Percentiles rank a stretch among this genome's conserved stretches.
Conservation (phyloP, 352 stramenopile genomes). For the Pythium rhizo-oryzae region DNA sequence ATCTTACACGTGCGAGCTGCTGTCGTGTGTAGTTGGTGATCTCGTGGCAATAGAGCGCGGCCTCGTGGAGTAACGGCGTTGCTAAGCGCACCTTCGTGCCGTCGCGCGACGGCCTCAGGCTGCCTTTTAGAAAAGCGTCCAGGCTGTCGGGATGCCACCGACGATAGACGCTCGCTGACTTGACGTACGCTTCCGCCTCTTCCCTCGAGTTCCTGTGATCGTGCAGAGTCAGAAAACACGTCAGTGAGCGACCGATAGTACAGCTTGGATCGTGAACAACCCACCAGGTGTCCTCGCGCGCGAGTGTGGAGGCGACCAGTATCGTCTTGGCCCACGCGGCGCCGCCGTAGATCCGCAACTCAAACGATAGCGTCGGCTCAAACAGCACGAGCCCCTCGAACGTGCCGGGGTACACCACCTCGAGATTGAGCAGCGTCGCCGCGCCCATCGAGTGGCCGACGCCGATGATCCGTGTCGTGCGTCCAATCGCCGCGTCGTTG, state of each 20-base stretch:
- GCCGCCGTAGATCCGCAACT: neutral
- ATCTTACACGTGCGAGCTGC: neutral
- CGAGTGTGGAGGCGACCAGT: neutral
- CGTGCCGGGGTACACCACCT: slow-evolving; percentile 16
- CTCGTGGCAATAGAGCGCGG: neutral
- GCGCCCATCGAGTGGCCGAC: slow-evolving; percentile 26
- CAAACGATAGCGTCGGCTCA: slow-evolving; percentile 5
- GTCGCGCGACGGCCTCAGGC: neutral
- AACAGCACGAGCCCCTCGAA: slow-evolving; percentile 19
- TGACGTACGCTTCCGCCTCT: slow-evolving; percentile 1
- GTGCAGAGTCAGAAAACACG: neutral
- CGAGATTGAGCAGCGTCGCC: slow-evolving; percentile 5
- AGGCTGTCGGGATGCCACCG: slow-evolving; percentile 11
- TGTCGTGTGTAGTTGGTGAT: neutral
- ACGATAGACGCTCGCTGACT: neutral
- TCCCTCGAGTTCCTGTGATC: slow-evolving; percentile 12
- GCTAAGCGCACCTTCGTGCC: neutral
- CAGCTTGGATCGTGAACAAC: neutral
- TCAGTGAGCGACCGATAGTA: neutral
- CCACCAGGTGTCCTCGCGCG: slow-evolving; percentile 11
- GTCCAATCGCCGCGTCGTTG: neutral
- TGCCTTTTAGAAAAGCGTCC: neutral
- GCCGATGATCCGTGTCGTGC: slow-evolving; percentile 20
- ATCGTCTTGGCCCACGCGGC: neutral
- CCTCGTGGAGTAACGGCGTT: neutral